A percentile compares a stretch with the other conserved stretches of the same genome.
Evolutionary conservation across 306 rosid genomes (phyloP).

Genomic region (Inga laurina): DNA sequence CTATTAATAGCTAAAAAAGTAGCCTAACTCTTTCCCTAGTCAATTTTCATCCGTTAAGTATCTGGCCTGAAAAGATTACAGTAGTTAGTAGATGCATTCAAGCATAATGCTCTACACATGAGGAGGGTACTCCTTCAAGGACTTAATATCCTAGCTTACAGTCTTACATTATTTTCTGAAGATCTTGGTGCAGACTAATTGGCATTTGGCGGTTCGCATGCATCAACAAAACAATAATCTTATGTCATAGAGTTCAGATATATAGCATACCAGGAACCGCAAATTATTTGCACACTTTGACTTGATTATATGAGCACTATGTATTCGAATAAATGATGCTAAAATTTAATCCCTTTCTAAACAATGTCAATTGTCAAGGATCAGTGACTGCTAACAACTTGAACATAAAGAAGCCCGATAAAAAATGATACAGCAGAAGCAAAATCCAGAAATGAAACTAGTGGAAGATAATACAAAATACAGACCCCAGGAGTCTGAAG

Average conservation of each 20-base stretch:
- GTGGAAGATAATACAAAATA: slow-evolving; percentile 27
- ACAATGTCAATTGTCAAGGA: slow-evolving; percentile 9
- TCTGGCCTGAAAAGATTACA: not conserved
- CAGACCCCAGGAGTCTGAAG: slow-evolving; percentile 78
- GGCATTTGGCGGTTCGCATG: not conserved
- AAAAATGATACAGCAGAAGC: not conserved
- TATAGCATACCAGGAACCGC: not conserved
- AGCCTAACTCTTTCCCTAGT: not conserved
- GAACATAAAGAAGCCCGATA: not conserved
- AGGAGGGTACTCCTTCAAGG: not conserved
- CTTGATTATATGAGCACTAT: not conserved
- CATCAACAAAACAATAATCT: slow-evolving; percentile 7
- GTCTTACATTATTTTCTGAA: not conserved
- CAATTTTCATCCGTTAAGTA: not conserved
- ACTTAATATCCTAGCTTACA: not conserved
- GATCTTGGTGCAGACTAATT: not conserved
- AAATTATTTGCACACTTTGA: slow-evolving; percentile 8
- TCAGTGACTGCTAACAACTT: not conserved
- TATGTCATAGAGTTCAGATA: not conserved
- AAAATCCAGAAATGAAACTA: not conserved
- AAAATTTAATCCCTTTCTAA: not conserved
- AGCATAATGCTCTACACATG: not conserved
- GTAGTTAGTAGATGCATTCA: not conserved
- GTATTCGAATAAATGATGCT: not conserved
- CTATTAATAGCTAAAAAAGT: not conserved